Conservation (phyloP, 805 yeast species). For the Wickerhamomyces pijperi region DNA sequence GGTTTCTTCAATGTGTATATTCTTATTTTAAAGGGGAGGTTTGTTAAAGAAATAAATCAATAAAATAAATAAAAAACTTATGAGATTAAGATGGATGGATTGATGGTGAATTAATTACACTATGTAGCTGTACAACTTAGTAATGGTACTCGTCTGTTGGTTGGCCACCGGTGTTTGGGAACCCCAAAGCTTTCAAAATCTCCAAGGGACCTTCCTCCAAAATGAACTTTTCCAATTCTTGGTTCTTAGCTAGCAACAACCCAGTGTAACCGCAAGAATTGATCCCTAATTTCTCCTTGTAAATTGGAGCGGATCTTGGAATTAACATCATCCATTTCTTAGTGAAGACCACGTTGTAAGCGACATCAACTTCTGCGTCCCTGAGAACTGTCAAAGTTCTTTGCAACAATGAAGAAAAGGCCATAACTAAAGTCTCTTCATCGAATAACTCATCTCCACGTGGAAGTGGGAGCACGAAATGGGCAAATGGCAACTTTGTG, state of each 20-base stretch:
- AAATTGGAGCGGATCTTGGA: constrained; percentile 60
- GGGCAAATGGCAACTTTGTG: constrained; percentile 63
- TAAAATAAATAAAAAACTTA: no score
- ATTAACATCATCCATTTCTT: constrained; percentile 74
- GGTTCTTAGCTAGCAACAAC: constrained; percentile 61
- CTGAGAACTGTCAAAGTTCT: constrained; percentile 57
- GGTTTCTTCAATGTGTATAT: neutral
- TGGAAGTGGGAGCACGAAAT: constrained; percentile 62
- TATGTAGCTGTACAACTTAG: constrained; percentile 15
- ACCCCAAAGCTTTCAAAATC: constrained; percentile 58
- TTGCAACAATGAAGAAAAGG: constrained; percentile 63
- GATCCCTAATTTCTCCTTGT: constrained; percentile 36
- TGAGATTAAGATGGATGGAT: no score
- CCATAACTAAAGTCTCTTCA: constrained; percentile 49
- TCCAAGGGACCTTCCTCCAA: constrained; percentile 31
- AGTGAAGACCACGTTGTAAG: constrained; percentile 78
- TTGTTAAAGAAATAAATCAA: neutral
- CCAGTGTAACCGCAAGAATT: constrained; percentile 81
- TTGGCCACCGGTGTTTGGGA: constrained; percentile 46
- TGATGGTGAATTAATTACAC: no score
- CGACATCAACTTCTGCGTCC: constrained; percentile 36
- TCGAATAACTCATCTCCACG: constrained; percentile 28
- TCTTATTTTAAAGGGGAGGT: neutral
- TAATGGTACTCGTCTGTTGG: constrained; percentile 58
- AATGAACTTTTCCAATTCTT: constrained; percentile 38